phyloP scores from a whole-genome alignment of 179 eudicot species.

The Camellia oleifera region DNA sequence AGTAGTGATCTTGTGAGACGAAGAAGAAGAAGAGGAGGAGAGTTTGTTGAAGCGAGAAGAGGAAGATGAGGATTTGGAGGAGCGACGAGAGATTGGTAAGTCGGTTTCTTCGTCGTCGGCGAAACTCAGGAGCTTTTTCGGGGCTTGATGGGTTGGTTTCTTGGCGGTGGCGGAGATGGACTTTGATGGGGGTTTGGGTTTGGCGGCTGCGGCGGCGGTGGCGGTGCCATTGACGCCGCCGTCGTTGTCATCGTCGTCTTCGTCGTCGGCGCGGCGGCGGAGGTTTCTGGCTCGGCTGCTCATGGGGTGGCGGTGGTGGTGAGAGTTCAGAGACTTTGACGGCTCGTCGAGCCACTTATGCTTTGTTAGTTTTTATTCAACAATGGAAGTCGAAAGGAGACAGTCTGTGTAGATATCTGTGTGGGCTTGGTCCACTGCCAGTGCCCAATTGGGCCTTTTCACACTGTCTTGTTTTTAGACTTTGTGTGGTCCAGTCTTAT shows the following conservation, averaged over 20 bases:
- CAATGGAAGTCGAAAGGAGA: too few relatives aligned
- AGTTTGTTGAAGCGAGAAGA: constrained; percentile 37
- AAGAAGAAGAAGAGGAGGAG: constrained; percentile 19
- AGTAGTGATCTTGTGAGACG: constrained; percentile 52
- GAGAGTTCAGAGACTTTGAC: not conserved
- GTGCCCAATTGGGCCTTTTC: too few relatives aligned
- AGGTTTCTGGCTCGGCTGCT: constrained; percentile 65
- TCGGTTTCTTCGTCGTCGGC: constrained; percentile 74
- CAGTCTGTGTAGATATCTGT: too few relatives aligned
- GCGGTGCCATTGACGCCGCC: constrained; percentile 17
- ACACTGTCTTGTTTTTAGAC: too few relatives aligned
- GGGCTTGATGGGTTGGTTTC: constrained; percentile 40
- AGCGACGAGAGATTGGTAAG: constrained; percentile 42
- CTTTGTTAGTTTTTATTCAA: too few relatives aligned
- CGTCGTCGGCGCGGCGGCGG: constrained; percentile 76
- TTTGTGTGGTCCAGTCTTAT: too few relatives aligned
- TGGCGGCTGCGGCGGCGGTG: constrained; percentile 24
- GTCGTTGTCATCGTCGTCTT: constrained; percentile 39
- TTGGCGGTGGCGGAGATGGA: constrained; percentile 23
- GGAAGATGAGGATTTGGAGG: constrained; percentile 26
- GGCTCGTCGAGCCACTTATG: not conserved
- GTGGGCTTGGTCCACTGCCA: too few relatives aligned
- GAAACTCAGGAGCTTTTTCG: constrained; percentile 66
- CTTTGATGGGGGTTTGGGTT: constrained; percentile 18
- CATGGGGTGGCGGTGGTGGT: constrained; percentile 19